Evolutionary conservation across 2,329 filamentous ascomycete species (phyloP), one percentile per base, ranked within the genome.

Genomic region (Leptographium galeiforme): DNA sequence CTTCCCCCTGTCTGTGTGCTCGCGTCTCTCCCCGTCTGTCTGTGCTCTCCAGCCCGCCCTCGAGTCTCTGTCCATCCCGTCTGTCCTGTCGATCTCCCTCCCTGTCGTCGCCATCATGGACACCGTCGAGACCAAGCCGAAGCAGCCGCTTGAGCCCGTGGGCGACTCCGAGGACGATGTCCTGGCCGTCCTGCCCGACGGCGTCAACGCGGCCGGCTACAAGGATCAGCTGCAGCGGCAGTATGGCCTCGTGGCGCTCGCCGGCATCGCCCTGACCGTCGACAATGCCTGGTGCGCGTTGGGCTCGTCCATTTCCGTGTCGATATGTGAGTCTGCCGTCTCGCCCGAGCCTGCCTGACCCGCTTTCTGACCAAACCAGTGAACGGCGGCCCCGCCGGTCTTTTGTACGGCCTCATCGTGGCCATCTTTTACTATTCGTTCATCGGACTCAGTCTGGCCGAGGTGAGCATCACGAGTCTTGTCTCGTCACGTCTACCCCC

Each of bases 261-360:
- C 78, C 51, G 79, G 77, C 30, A 70, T 79, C 47, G 79, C 77
- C 0, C 65, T 84, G 50, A 82, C 78, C 1, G 77, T 81, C 30
- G 80, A 82, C 63, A 83, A 82, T 60, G 79, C 80, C 18, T 85
- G 80, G 80, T 73, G 80, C 52, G 78, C 79, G 7, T 67, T 83
- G 55, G 81, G 79, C 52, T 80, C 80, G 13, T 81, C 78, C 52
- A 72, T 84, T 41, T 74, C 74, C 6, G 69, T 80, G 48, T 73
- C 72, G 6, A 72, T 77, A 41, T 64, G 69, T 72, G 64, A 61
- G 69, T 58, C 36, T 7, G 19, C 46, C 48, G 30, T 25, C 25
- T 25, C 25, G 25, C 25, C 3, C 25, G 25, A 2, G 25, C 5
- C 25, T 25, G 25, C 25, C 5, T 25, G 25, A 5, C 25, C 25